phyloP scores from a whole-genome alignment of 2,329 filamentous ascomycete genomes.

The Beauveria caledonica region DNA sequence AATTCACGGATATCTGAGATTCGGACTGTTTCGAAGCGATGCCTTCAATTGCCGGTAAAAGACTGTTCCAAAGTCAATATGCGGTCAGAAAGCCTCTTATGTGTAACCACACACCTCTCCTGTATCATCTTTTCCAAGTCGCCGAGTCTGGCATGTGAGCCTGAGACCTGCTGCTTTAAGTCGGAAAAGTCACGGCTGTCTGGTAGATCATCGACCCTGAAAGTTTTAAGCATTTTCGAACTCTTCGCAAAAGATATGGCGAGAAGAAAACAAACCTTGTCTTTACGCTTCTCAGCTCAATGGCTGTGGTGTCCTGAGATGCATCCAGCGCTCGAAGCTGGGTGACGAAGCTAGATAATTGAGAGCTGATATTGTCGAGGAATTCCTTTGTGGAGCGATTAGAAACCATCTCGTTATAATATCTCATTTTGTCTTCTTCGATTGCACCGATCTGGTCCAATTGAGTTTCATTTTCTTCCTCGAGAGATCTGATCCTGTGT shows the following conservation, averaged over 20 bases:
- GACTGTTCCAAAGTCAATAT: background rate
- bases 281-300: background rate
- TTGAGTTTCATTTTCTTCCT: background rate
- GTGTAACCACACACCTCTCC: background rate
- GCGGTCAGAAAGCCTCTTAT: background rate
- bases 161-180: background rate
- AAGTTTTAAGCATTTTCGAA: background rate
- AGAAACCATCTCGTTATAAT: background rate
- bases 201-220: background rate
- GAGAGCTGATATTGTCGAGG: background rate
- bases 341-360: background rate
- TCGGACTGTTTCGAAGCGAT: background rate
- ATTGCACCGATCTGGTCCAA: background rate
- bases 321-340: conserved; percentile 1
- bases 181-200: background rate
- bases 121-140: background rate
- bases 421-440: background rate
- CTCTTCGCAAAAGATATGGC: background rate
- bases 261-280: background rate
- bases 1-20: background rate
- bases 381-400: background rate
- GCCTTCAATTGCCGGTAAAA: background rate
- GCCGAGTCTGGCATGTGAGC: background rate
- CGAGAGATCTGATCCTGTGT: background rate
- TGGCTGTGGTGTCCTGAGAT: background rate